Evolutionary conservation across 805 yeast species (phyloP), one percentile per base, ranked within the genome.

Genomic region (Cyberlindnera maclurae): DNA sequence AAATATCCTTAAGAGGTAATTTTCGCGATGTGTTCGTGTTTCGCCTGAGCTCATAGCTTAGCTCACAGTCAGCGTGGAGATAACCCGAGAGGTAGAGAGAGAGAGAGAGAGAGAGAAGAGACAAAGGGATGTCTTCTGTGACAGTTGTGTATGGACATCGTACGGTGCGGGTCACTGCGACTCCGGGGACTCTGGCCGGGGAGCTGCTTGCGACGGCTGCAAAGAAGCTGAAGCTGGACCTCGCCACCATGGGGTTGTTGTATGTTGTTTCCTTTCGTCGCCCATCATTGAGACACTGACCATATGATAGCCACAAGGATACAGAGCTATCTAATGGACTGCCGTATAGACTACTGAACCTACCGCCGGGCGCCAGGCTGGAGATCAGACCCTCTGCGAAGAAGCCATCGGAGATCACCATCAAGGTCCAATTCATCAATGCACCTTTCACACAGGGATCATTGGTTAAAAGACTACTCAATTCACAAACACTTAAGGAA

Each of bases 301-400:
- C n/a, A n/a, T n/a, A n/a, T n/a, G n/a, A n/a, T n/a, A 49, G 52
- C 20, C 65, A 67, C 39, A 62, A 63, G 5, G 58, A 51, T 26
- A 52, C 51, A 1, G 47, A 49, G 6, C 37, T 71, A 15, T 63
- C 69, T 5, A 44, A 61, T 12, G 60, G 66, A 27, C 41, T 71
- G 26, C 76, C 77, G 1, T 51, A 67, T 43, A 57, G 76, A 41
- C 48, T 71, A 13, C 47, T 66, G 12, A 65, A 66, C 37, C 44
- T 73, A 15, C 70, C 75, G 2, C 54, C 62, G 5, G 77, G 77
- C 11, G 66, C 63, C 13, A 71, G 67, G 33, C 39, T 73, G 27
- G 53, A 54, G 7, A 44, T 70, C 31, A 44, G 47, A 27, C 35
- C 38, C 12, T 30, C 37, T 8, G 2, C 34, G 6, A 27, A 31